phyloP scores from a whole-genome alignment of 805 yeast species.

The Myxozyma sirexii region DNA sequence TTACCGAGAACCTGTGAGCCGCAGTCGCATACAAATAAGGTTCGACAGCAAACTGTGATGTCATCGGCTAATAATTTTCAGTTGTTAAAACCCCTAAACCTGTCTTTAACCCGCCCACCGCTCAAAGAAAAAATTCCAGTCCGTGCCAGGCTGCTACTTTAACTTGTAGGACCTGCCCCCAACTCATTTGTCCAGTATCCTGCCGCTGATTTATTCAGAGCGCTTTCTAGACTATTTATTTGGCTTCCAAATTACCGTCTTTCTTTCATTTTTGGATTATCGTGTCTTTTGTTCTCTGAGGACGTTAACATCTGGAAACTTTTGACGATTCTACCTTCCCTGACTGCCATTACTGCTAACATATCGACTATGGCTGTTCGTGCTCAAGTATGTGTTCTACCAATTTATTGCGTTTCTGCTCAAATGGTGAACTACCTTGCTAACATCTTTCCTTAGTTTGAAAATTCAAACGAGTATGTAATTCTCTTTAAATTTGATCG shows the following conservation, averaged over 20 bases:
- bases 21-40: neutral
- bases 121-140: constrained; percentile 1
- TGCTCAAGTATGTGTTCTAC: constrained; percentile 39
- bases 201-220: no score
- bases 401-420: neutral
- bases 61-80: neutral
- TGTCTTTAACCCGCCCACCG: no score
- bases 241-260: no score
- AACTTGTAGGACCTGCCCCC: no score
- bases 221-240: no score
- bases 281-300: neutral
- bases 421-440: neutral
- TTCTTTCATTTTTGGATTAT: neutral
- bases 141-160: neutral
- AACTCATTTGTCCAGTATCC: no score
- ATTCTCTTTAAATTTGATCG: no score
- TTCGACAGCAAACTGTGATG: no score
- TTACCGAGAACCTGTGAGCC: neutral
- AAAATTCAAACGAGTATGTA: constrained; percentile 70
- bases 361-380: constrained; percentile 41
- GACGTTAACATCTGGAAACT: neutral
- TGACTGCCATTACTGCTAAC: neutral
- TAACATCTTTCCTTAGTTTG: constrained; percentile 51
- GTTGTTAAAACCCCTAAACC: no score
- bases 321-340: neutral